Evolutionary conservation across 768 basidiomycete genomes (phyloP).

Genomic region (Cystobasidium onofrii): DNA sequence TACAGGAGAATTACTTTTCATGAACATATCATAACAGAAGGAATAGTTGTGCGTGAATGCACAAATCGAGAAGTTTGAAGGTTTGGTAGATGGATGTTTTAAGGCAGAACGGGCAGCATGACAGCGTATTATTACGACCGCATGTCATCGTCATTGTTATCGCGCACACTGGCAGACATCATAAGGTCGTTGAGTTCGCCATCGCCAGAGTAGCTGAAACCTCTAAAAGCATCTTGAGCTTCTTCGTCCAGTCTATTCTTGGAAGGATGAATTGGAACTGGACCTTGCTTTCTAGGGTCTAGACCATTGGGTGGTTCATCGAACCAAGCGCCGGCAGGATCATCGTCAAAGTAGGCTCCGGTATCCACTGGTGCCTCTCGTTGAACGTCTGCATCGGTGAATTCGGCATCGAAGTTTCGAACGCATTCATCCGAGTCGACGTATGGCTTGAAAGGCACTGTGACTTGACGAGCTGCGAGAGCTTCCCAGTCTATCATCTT

Average conservation of each 20-base stretch:
- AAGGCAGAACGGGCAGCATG: no score
- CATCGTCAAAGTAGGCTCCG: constrained; percentile 45
- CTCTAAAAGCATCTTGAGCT: constrained; percentile 92
- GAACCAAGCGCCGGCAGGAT: constrained; percentile 52
- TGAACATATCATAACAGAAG: no score
- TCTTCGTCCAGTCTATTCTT: constrained; percentile 59
- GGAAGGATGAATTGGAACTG: constrained; percentile 25
- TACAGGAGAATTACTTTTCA: no score
- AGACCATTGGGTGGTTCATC: constrained; percentile 45
- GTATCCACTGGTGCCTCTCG: constrained; percentile 59
- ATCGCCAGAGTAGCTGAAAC: constrained; percentile 60
- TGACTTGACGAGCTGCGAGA: constrained; percentile 74
- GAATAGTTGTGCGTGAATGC: no score
- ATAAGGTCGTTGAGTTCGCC: constrained; percentile 14
- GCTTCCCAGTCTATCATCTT: constrained; percentile 81
- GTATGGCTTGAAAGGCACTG: constrained; percentile 93
- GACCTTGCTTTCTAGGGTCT: constrained; percentile 30
- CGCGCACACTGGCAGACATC: constrained; percentile 9
- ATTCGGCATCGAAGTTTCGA: constrained; percentile 97
- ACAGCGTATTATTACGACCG: background rate
- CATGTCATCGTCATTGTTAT: constrained; percentile 20
- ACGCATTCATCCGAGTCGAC: constrained; percentile 98
- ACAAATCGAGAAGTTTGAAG: no score
- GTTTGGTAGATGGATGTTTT: no score
- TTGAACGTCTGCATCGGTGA: constrained; percentile 81